Conservation (phyloP, 169 alveolate genomes). For the Fabrea salina region DNA sequence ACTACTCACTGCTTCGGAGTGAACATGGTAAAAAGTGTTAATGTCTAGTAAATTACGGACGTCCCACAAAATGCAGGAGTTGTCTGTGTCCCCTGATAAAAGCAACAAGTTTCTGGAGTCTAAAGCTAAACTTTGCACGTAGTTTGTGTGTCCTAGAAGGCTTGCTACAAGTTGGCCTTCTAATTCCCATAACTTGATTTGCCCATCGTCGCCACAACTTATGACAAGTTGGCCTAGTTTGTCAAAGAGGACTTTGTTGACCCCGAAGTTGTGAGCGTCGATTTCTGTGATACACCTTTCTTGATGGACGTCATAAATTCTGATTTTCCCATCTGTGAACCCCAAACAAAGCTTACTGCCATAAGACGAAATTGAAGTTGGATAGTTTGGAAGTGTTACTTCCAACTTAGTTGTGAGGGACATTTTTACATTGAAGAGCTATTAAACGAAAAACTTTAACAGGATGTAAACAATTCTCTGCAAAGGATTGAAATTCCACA, state of each 20-base stretch:
- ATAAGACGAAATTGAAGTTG: no score
- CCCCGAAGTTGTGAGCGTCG: neutral
- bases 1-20: neutral
- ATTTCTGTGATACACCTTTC: neutral
- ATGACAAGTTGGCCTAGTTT: neutral
- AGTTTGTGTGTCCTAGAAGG: constrained; percentile 16
- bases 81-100: constrained; percentile 25
- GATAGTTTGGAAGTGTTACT: no score
- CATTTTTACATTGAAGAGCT: no score
- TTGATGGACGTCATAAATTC: neutral
- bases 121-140: constrained; percentile 9
- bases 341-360: no score
- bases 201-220: constrained; percentile 11
- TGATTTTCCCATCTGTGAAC: neutral
- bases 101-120: constrained; percentile 13
- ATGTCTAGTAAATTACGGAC: neutral
- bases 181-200: neutral
- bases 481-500: no score
- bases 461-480: no score
- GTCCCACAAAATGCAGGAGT: constrained; percentile 23
- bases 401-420: no score
- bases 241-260: constrained; percentile 8
- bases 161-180: neutral
- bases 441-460: no score
- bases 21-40: neutral